Evolutionary conservation across 495 filamentous ascomycete genomes (phyloP).

Genomic region (Tuber brumale): DNA sequence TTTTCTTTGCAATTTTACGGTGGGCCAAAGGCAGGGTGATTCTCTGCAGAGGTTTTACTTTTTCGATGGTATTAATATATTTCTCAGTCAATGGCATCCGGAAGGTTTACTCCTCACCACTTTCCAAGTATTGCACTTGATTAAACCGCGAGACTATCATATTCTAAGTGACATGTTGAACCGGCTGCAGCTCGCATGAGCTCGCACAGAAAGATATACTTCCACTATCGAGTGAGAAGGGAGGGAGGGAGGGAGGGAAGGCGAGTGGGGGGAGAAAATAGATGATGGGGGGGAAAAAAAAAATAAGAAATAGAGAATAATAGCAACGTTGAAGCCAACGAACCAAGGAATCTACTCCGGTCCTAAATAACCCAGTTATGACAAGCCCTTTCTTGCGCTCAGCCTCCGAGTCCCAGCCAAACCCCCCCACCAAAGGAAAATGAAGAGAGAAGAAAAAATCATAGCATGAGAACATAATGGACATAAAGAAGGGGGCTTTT

Average conservation of each 20-base stretch:
- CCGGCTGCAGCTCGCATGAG: background rate
- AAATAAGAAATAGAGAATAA: slow-evolving; percentile 46
- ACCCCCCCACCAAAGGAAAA: slow-evolving; percentile 12
- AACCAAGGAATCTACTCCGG: slow-evolving; percentile 31
- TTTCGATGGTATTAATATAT: too few species aligned
- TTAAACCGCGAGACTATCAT: background rate
- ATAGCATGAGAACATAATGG: slow-evolving; percentile 14
- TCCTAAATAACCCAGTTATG: slow-evolving; percentile 16
- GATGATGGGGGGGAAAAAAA: slow-evolving; percentile 21
- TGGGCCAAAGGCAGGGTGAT: too few species aligned
- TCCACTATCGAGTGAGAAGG: background rate
- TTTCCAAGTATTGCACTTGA: background rate
- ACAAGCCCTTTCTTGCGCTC: slow-evolving; percentile 17
- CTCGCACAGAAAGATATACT: background rate
- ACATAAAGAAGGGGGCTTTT: background rate
- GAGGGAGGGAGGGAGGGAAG: background rate
- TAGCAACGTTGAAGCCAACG: background rate
- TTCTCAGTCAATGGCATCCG: too few species aligned
- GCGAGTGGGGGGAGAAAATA: slow-evolving; percentile 15
- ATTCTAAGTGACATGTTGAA: background rate
- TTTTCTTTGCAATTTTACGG: too few species aligned
- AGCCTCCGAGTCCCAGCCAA: slow-evolving; percentile 10
- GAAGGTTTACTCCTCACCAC: too few species aligned
- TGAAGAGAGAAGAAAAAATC: slow-evolving; percentile 1
- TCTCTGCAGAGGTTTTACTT: too few species aligned